Percentiles rank a stretch among this genome's conserved stretches.
Conservation (phyloP, 768 basidiomycete species). For the Chiua virens region DNA sequence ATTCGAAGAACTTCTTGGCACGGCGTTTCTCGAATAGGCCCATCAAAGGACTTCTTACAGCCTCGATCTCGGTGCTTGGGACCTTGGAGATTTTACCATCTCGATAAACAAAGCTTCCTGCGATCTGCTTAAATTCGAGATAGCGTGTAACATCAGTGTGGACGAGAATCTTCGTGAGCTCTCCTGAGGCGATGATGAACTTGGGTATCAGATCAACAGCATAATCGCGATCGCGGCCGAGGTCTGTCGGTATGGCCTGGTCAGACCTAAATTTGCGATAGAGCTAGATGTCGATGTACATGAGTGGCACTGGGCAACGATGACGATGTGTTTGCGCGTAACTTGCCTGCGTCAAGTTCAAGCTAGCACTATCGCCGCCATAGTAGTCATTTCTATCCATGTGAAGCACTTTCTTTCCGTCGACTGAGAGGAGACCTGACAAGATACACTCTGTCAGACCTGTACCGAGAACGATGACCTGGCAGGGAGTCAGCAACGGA, state of each 20-base stretch:
- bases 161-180: slow-evolving; percentile 96
- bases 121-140: slow-evolving; percentile 99
- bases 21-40: slow-evolving; percentile 98
- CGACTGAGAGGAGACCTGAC: slow-evolving; percentile 96
- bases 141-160: slow-evolving; percentile 99
- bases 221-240: slow-evolving; percentile 97
- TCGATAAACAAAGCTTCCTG: slow-evolving; percentile 95
- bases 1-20: slow-evolving; percentile 98
- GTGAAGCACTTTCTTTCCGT: slow-evolving; percentile 99
- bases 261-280: slow-evolving; percentile 92
- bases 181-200: slow-evolving; percentile 98
- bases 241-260: slow-evolving; percentile 72
- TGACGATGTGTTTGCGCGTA: slow-evolving; percentile 6
- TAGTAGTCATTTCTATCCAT: slow-evolving; percentile 99
- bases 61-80: slow-evolving; percentile 96
- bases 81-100: slow-evolving; percentile 98
- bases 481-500: slow-evolving; percentile 17
- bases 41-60: slow-evolving; percentile 93
- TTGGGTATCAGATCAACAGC: slow-evolving; percentile 98
- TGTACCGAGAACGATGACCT: slow-evolving; percentile 94
- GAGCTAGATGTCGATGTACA: slow-evolving; percentile 52
- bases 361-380: slow-evolving; percentile 93
- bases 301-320: slow-evolving; percentile 13
- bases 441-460: slow-evolving; percentile 98
- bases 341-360: slow-evolving; percentile 94